phyloP scores from a whole-genome alignment of 1,139 yeast species.

The Zhuliangozyma parablackwelliae region DNA sequence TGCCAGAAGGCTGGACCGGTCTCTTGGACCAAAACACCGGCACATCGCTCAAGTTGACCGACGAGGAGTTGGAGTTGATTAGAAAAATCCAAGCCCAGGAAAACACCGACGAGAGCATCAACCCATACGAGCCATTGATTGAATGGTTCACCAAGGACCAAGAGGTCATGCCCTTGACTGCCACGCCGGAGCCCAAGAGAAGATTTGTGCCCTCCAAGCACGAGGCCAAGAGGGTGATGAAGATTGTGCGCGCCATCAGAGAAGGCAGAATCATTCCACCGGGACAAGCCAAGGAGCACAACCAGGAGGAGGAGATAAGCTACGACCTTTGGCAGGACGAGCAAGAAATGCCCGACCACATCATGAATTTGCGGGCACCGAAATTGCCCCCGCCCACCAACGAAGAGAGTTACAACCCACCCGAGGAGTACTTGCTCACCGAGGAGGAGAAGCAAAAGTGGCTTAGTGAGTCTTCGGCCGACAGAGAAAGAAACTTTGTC shows the following conservation, averaged over 20 bases:
- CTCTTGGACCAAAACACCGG: constrained; percentile 89
- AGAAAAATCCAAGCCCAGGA: constrained; percentile 82
- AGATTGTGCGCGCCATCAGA: constrained; percentile 91
- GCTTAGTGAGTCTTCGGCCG: constrained; percentile 69
- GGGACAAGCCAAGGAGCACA: constrained; percentile 48
- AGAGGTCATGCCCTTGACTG: constrained; percentile 89
- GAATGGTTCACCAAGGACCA: constrained; percentile 90
- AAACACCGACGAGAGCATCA: constrained; percentile 70
- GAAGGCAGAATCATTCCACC: constrained; percentile 91
- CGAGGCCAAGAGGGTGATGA: constrained; percentile 95
- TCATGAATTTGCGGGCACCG: constrained; percentile 93
- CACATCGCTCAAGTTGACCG: constrained; percentile 74
- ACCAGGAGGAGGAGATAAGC: constrained; percentile 47
- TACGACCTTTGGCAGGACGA: constrained; percentile 80
- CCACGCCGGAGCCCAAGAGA: constrained; percentile 95
- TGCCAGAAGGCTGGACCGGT: constrained; percentile 99
- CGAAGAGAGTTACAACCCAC: constrained; percentile 96
- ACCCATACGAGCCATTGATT: constrained; percentile 90
- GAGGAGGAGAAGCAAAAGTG: constrained; percentile 75
- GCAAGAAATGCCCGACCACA: constrained; percentile 55
- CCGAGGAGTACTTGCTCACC: constrained; percentile 82
- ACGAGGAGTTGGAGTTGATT: constrained; percentile 86
- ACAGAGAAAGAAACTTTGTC: constrained; percentile 71
- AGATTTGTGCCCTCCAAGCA: constrained; percentile 95
- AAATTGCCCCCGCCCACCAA: constrained; percentile 93